Evolutionary conservation across 345 rosid genomes (phyloP).

Genomic region (Populus davidiana): DNA sequence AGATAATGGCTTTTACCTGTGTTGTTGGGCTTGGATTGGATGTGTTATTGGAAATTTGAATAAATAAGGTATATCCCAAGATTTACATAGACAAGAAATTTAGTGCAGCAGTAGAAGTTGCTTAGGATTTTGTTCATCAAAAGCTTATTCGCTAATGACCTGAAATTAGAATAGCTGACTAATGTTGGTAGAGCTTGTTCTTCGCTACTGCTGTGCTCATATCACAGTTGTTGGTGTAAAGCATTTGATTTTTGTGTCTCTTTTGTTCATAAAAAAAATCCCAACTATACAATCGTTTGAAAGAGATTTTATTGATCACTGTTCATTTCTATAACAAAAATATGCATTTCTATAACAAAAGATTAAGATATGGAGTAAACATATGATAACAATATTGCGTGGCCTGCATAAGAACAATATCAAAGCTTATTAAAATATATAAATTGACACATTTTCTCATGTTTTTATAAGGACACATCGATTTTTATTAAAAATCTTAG

Average conservation of each 20-base stretch:
- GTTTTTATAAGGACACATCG: too few relatives aligned
- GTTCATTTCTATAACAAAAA: too few relatives aligned
- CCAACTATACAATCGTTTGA: too few relatives aligned
- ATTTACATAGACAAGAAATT: conserved; percentile 16
- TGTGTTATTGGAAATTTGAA: conserved; percentile 35
- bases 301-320: too few relatives aligned
- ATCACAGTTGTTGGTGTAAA: background rate
- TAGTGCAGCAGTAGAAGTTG: background rate
- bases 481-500: too few relatives aligned
- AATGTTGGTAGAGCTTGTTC: background rate
- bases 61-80: conserved; percentile 44
- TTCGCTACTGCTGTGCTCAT: background rate
- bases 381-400: too few relatives aligned
- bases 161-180: background rate
- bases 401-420: too few relatives aligned
- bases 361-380: too few relatives aligned
- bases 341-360: too few relatives aligned
- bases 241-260: background rate
- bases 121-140: background rate
- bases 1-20: conserved; percentile 46
- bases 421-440: too few relatives aligned
- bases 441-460: too few relatives aligned
- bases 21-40: conserved; percentile 47
- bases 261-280: too few relatives aligned
- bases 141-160: background rate